Conservation (phyloP, 2,329 filamentous ascomycete species). For the Xylariaceae sp. region DNA sequence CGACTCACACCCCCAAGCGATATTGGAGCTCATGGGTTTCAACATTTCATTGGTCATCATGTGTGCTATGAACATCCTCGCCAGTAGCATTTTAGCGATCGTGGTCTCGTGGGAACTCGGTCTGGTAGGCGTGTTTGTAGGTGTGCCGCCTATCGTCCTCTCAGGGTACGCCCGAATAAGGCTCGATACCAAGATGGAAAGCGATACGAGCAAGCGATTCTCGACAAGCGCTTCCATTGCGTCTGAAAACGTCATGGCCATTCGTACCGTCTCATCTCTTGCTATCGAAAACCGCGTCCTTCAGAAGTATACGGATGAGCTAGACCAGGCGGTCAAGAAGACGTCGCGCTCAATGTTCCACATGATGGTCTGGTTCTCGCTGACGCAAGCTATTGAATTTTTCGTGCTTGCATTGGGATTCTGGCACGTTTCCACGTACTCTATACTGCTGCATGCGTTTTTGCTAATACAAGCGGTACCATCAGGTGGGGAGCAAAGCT, state of each 20-base stretch:
- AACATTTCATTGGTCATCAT: slow-evolving; percentile 48
- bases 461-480: not conserved
- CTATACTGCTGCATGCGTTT: not conserved
- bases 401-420: slow-evolving; percentile 40
- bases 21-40: slow-evolving; percentile 49
- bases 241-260: slow-evolving; percentile 48
- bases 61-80: slow-evolving; percentile 43
- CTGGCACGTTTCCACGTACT: slow-evolving; percentile 35
- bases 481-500: slow-evolving; percentile 42
- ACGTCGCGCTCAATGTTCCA: slow-evolving; percentile 16
- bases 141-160: slow-evolving; percentile 44
- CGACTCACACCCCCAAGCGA: slow-evolving; percentile 41
- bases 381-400: slow-evolving; percentile 37
- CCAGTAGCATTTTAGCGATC: slow-evolving; percentile 44
- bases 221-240: slow-evolving; percentile 47
- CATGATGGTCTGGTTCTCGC: slow-evolving; percentile 32
- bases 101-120: slow-evolving; percentile 49
- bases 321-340: slow-evolving; percentile 28
- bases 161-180: slow-evolving; percentile 47
- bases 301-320: slow-evolving; percentile 37
- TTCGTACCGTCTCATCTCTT: slow-evolving; percentile 48
- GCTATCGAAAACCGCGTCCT: slow-evolving; percentile 41
- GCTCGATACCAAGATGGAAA: slow-evolving; percentile 46
- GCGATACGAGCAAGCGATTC: slow-evolving; percentile 40
- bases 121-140: slow-evolving; percentile 46